Evolutionary conservation across 805 yeast species (phyloP).

Genomic region (Metschnikowia matae): DNA sequence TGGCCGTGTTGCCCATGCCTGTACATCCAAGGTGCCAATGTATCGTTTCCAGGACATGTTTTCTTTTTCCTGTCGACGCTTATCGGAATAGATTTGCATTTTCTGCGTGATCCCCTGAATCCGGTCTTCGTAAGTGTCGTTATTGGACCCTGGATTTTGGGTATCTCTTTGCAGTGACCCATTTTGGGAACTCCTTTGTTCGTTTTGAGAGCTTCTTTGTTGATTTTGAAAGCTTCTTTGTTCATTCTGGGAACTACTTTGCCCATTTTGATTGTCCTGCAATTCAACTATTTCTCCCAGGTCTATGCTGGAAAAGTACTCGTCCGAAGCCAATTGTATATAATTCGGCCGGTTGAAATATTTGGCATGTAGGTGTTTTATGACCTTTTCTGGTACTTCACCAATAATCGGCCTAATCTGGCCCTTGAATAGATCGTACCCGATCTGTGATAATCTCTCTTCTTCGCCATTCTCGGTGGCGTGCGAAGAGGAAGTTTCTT

Average conservation of each 20-base stretch:
- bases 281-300: not conserved
- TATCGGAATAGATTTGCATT: constrained; percentile 10
- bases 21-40: constrained; percentile 57
- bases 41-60: constrained; percentile 35
- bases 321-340: constrained; percentile 17
- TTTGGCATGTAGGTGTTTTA: constrained; percentile 11
- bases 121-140: constrained; percentile 1
- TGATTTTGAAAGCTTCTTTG: too few species aligned
- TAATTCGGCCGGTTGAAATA: constrained; percentile 19
- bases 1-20: constrained; percentile 73
- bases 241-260: too few species aligned
- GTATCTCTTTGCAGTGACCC: too few species aligned
- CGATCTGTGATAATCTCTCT: constrained; percentile 10
- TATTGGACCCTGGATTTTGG: not conserved
- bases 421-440: constrained; percentile 15
- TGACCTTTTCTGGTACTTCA: constrained; percentile 5
- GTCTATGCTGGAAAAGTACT: constrained; percentile 14
- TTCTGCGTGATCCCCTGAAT: constrained; percentile 8
- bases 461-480: not conserved
- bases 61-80: constrained; percentile 8
- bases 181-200: too few species aligned
- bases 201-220: too few species aligned
- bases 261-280: too few species aligned
- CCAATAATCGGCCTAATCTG: constrained; percentile 16
- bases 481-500: not conserved